Percentiles rank a stretch among this genome's conserved stretches.
phyloP scores from a whole-genome alignment of 208 protist genomes.

The Crithidia expoeki region DNA sequence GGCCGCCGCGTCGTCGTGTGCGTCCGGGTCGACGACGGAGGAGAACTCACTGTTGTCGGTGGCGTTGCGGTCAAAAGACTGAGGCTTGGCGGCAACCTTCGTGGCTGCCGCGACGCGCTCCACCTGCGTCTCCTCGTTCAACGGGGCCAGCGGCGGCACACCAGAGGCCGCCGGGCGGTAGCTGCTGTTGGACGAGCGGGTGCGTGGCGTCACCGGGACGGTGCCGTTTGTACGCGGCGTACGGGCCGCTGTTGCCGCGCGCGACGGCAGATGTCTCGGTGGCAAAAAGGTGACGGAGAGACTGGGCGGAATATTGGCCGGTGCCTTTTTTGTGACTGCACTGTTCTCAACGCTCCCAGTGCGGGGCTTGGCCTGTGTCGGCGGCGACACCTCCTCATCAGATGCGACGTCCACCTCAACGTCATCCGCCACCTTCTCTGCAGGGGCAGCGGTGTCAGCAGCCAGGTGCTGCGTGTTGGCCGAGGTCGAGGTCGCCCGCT shows the following conservation, averaged over 20 bases:
- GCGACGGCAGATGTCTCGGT: constrained; percentile 22
- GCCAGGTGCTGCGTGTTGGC: neutral
- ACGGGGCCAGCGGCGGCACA: constrained; percentile 6
- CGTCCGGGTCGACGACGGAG: constrained; percentile 22
- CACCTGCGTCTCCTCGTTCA: constrained; percentile 1
- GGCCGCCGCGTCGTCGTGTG: constrained; percentile 1
- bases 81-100: constrained; percentile 12
- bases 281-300: constrained; percentile 1
- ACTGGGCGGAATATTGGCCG: neutral
- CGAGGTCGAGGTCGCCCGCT: neutral
- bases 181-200: constrained; percentile 27
- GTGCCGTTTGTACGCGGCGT: constrained; percentile 14
- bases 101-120: constrained; percentile 7
- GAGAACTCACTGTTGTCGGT: constrained; percentile 34
- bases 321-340: neutral
- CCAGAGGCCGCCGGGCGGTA: constrained; percentile 12
- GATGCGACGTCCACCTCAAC: neutral
- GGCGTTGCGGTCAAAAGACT: constrained; percentile 15
- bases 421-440: neutral
- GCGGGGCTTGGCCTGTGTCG: constrained; percentile 10
- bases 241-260: constrained; percentile 19
- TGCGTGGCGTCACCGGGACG: constrained; percentile 24
- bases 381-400: neutral
- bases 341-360: neutral
- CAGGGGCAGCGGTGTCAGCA: neutral